phyloP scores from a whole-genome alignment of 139 green algal species.

The Yamagishiella unicocca region DNA sequence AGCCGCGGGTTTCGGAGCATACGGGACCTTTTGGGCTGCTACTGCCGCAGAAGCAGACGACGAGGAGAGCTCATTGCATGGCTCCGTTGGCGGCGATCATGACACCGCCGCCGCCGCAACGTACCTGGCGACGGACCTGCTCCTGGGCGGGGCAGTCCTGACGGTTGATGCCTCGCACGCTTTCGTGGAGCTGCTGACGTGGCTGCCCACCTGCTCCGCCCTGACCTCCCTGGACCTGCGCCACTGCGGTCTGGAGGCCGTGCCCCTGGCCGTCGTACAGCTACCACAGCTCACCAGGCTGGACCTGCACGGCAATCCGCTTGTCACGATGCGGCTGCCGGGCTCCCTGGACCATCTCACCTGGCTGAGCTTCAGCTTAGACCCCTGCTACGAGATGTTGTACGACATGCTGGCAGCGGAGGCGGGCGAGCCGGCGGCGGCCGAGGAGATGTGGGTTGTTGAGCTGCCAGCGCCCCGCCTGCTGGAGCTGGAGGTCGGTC shows the following conservation, averaged over 20 bases:
- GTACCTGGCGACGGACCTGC: too few relatives aligned
- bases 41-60: too few relatives aligned
- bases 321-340: conserved; percentile 7
- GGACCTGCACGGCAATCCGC: conserved; percentile 36
- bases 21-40: too few relatives aligned
- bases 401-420: background rate
- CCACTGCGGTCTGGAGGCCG: conserved; percentile 33
- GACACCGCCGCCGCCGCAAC: too few relatives aligned
- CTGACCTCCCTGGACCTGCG: conserved; percentile 16
- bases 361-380: conserved; percentile 19
- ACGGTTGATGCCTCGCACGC: conserved; percentile 12
- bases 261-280: conserved; percentile 30
- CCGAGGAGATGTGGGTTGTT: background rate
- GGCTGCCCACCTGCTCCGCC: background rate
- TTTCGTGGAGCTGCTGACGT: conserved; percentile 21
- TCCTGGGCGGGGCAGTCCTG: background rate
- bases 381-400: conserved; percentile 34
- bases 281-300: background rate
- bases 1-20: too few relatives aligned
- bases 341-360: background rate
- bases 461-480: conserved; percentile 19
- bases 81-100: too few relatives aligned
- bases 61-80: too few relatives aligned
- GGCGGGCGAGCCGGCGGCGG: background rate
- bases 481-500: conserved; percentile 28